Percentiles rank a stretch among this genome's conserved stretches.
Evolutionary conservation across 2,329 filamentous ascomycete species (phyloP).

Genomic region (Xylaria sp.): DNA sequence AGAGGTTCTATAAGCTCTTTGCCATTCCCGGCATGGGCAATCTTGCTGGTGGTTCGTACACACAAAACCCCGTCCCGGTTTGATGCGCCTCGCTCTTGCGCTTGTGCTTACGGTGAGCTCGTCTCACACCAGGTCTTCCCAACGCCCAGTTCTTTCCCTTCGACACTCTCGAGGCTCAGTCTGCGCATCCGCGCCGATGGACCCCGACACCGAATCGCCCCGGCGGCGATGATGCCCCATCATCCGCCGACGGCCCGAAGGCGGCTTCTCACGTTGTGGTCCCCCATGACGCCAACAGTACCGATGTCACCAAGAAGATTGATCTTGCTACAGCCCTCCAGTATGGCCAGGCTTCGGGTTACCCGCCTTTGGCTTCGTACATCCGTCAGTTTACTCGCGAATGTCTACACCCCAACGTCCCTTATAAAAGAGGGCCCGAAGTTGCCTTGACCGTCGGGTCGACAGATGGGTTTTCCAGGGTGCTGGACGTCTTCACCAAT

Average conservation of each 20-base stretch:
- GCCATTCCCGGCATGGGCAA: constrained; percentile 70
- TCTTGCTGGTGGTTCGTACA: constrained; percentile 66
- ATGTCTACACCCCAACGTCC: constrained; percentile 82
- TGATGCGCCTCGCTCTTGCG: constrained; percentile 5
- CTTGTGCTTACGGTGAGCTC: constrained; percentile 5
- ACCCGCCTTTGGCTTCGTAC: constrained; percentile 81
- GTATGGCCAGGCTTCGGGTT: constrained; percentile 85
- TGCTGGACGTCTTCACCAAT: constrained; percentile 79
- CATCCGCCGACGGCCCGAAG: constrained; percentile 42
- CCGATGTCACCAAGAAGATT: constrained; percentile 74
- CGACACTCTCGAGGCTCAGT: constrained; percentile 86
- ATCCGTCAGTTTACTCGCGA: constrained; percentile 81
- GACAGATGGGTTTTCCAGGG: constrained; percentile 87
- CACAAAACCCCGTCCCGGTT: neutral
- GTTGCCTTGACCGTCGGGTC: constrained; percentile 83
- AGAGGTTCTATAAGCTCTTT: constrained; percentile 89
- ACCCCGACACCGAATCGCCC: constrained; percentile 74
- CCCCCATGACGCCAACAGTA: constrained; percentile 63
- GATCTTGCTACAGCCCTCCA: constrained; percentile 86
- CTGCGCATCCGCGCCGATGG: constrained; percentile 80
- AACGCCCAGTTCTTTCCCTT: constrained; percentile 87
- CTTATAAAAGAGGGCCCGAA: constrained; percentile 80
- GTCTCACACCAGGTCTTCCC: constrained; percentile 72
- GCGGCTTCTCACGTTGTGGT: constrained; percentile 71
- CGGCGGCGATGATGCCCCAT: constrained; percentile 46